phyloP scores from a whole-genome alignment of 768 basidiomycete genomes.

The Russula ochroleuca region DNA sequence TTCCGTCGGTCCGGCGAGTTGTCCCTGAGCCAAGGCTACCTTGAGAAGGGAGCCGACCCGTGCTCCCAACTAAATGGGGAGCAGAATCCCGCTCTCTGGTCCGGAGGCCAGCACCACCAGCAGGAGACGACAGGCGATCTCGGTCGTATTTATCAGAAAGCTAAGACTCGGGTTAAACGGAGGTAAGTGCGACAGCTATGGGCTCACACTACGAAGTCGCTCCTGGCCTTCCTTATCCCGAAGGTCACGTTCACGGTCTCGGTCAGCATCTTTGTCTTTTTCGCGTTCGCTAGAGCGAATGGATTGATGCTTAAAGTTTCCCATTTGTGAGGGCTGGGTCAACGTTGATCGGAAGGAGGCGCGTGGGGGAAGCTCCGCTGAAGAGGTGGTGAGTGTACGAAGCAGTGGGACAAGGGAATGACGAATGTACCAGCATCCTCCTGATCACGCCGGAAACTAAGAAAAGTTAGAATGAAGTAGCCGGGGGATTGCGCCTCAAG shows the following conservation, averaged over 20 bases:
- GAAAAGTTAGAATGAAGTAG: slow-evolving; percentile 26
- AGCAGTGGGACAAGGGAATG: slow-evolving; percentile 3
- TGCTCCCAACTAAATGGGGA: slow-evolving; percentile 50
- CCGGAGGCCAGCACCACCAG: slow-evolving; percentile 42
- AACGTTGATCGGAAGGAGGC: slow-evolving; percentile 67
- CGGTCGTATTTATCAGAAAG: slow-evolving; percentile 86
- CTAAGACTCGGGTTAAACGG: slow-evolving; percentile 38
- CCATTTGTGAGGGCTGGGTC: slow-evolving; percentile 87
- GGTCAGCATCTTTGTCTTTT: slow-evolving; percentile 40
- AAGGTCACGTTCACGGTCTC: slow-evolving; percentile 50
- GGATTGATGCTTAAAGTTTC: slow-evolving; percentile 88
- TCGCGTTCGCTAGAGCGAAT: slow-evolving; percentile 60
- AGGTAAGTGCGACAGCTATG: slow-evolving; percentile 18
- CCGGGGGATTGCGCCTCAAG: slow-evolving; percentile 9
- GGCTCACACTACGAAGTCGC: slow-evolving; percentile 65
- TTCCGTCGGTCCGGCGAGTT: slow-evolving; percentile 52
- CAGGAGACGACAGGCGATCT: slow-evolving; percentile 60
- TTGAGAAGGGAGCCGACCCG: slow-evolving; percentile 40
- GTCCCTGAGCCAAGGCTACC: slow-evolving; percentile 34
- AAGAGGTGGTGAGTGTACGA: slow-evolving; percentile 14
- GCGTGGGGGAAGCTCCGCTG: slow-evolving; percentile 50
- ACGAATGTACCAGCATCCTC: slow-evolving; percentile 61
- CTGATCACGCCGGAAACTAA: slow-evolving; percentile 68
- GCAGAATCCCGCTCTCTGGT: slow-evolving; percentile 65
- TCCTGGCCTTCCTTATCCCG: slow-evolving; percentile 76